These are phyloP conservation scores for Linanthus parryae DNA, from an alignment of 148 eudicot genomes.

Conservation along the genomic window DNA sequence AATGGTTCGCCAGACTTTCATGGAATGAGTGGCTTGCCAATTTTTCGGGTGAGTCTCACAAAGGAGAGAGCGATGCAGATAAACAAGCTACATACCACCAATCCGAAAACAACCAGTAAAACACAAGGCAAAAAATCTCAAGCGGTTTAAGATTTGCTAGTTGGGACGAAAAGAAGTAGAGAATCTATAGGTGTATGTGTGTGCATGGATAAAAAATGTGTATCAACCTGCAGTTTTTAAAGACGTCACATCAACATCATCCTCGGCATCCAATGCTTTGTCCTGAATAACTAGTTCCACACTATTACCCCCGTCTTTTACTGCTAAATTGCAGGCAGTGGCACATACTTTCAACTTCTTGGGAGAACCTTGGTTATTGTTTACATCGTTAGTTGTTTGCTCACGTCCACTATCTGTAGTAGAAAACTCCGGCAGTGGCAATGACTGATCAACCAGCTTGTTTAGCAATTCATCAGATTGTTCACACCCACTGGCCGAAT, in stretches of 20 bases:
- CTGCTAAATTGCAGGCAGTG: slow-evolving; percentile 12
- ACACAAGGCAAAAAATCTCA: not conserved
- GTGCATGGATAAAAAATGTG: not conserved
- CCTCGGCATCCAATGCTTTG: slow-evolving; percentile 11
- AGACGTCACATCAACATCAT: slow-evolving; percentile 17
- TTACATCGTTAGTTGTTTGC: slow-evolving; percentile 16
- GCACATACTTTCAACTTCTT: slow-evolving; percentile 16
- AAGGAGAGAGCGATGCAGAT: too few relatives aligned
- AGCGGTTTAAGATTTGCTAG: slow-evolving; percentile 19
- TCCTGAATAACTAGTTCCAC: slow-evolving; percentile 14
- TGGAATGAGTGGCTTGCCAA: too few relatives aligned
- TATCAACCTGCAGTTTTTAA: slow-evolving; percentile 38
- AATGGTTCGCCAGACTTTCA: too few relatives aligned
- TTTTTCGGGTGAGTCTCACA: too few relatives aligned
- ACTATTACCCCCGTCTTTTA: slow-evolving; percentile 15
- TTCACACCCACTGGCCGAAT: slow-evolving; percentile 16
- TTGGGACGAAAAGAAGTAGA: slow-evolving; percentile 16
- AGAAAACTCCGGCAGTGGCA: slow-evolving; percentile 20
- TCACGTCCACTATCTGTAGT: slow-evolving; percentile 15
- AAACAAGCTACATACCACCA: not conserved
- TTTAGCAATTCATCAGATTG: slow-evolving; percentile 6
- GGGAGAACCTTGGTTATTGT: slow-evolving; percentile 9
- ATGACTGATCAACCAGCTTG: slow-evolving; percentile 17
- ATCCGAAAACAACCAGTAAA: not conserved
- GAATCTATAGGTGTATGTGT: slow-evolving; percentile 11